A percentile compares a stretch with the other conserved stretches of the same genome.
Evolutionary conservation across 768 basidiomycete genomes (phyloP).

Genomic region (Leccinum ochraceum): DNA sequence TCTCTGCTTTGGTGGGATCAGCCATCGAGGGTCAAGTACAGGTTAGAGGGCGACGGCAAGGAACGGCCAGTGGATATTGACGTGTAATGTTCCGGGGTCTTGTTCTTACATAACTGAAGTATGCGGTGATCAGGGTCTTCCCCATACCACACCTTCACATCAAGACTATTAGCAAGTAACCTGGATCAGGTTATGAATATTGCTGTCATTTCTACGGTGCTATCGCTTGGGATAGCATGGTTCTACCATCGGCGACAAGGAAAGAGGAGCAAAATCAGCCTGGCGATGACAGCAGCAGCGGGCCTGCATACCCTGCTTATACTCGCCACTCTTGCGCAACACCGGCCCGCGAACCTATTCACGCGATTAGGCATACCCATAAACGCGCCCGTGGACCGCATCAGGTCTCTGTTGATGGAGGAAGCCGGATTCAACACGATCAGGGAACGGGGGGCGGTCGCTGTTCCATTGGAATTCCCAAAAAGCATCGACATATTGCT

Average conservation of each 20-base stretch:
- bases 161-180: too few species aligned
- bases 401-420: slow-evolving; percentile 47
- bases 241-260: slow-evolving; percentile 14
- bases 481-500: slow-evolving; percentile 52
- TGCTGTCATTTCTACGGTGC: slow-evolving; percentile 12
- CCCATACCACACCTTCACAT: too few species aligned
- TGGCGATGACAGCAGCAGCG: slow-evolving; percentile 12
- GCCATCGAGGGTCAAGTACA: slow-evolving; percentile 45
- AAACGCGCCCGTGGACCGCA: slow-evolving; percentile 51
- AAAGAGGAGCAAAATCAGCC: neutral
- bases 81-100: slow-evolving; percentile 26
- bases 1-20: slow-evolving; percentile 83
- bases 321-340: slow-evolving; percentile 15
- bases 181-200: slow-evolving; percentile 7
- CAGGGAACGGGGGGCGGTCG: slow-evolving; percentile 13
- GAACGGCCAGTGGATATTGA: slow-evolving; percentile 5
- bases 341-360: slow-evolving; percentile 66
- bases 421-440: slow-evolving; percentile 40
- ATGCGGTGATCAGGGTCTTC: slow-evolving; percentile 21
- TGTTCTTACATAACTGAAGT: neutral
- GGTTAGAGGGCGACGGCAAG: slow-evolving; percentile 8
- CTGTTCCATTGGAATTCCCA: slow-evolving; percentile 38
- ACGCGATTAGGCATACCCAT: slow-evolving; percentile 53
- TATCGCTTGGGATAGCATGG: slow-evolving; percentile 21
- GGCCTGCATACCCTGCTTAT: slow-evolving; percentile 20